Evolutionary conservation across 2,329 filamentous ascomycete species (phyloP), one percentile per base, ranked within the genome.

Genomic region (Alternaria conjuncta): DNA sequence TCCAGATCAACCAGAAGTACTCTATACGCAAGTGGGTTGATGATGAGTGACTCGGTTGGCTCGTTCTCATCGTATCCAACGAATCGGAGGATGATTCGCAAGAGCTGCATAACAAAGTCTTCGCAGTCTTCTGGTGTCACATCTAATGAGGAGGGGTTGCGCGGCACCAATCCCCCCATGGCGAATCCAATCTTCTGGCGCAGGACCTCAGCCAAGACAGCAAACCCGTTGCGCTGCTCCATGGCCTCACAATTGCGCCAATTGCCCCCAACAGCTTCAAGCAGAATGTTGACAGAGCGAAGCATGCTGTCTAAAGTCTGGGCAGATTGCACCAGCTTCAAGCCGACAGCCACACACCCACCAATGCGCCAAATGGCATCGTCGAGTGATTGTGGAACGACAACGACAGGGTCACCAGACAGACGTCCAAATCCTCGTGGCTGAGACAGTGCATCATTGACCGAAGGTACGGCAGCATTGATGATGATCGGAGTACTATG

Each of bases 241-340:
- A 99, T 97, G 25, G 96, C 94, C 78, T 99, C 96, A 70, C 96
- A 98, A 70, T 98, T 98, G 67, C 96, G 88, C 96, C 96, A 99
- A 76, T 92, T 98, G 67, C 92, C 91, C 69, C 92, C 91, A 54
- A 97, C 92, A 64, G 92, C 93, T 68, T 92, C 89, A 66, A 97
- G 94, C 25, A 97, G 84, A 72, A 96, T 91, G 73, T 96, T 89
- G 3, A 96, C 89, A 1, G 94, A 90, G 57, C 92, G 87, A 10
- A 94, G 82, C 26, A 94, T 89, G 47, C 90, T 89, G 53, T 94
- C 88, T 8, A 88, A 84, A 0, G 89, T 90, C 3, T 85, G 85
- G 2, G 96, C 90, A 32, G 90, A 86, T 75, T 97, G 93, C 7
- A 99, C 85, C 36, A 98, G 83, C 75, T 94, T 96, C 58, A 99